Percentiles rank a stretch among this genome's conserved stretches.
Evolutionary conservation across 2,329 filamentous ascomycete genomes (phyloP).

Genomic region (Aureobasidium subglaciale): DNA sequence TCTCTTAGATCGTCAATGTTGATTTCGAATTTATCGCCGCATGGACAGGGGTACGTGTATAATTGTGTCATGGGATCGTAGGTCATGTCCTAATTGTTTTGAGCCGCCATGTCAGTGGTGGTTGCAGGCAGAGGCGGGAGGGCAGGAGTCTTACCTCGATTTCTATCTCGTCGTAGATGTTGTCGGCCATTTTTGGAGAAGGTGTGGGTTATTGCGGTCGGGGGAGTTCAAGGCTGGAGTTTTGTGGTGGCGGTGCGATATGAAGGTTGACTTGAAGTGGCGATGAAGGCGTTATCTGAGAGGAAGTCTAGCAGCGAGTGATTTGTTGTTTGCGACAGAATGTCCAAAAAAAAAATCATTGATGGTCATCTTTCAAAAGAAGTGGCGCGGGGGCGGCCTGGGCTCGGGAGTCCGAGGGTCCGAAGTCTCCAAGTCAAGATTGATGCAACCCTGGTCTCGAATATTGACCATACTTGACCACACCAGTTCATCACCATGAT

Average conservation of each 20-base stretch:
- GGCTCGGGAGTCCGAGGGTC: too few relatives aligned
- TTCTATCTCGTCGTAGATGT: slow-evolving; percentile 93
- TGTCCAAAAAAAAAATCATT: too few relatives aligned
- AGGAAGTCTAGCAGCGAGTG: background rate
- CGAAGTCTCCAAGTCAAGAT: too few relatives aligned
- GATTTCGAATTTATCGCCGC: slow-evolving; percentile 94
- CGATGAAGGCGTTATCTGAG: background rate
- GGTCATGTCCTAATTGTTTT: slow-evolving; percentile 69
- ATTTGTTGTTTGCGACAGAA: too few relatives aligned
- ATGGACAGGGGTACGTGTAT: slow-evolving; percentile 95
- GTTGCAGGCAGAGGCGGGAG: background rate
- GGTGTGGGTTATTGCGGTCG: background rate
- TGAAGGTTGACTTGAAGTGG: background rate
- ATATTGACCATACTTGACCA: too few relatives aligned
- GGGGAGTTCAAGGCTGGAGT: too few relatives aligned
- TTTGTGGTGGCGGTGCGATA: background rate
- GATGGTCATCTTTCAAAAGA: too few relatives aligned
- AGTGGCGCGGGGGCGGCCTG: too few relatives aligned
- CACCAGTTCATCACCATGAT: too few relatives aligned
- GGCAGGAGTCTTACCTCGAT: slow-evolving; percentile 54
- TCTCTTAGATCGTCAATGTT: slow-evolving; percentile 76
- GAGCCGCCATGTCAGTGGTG: background rate
- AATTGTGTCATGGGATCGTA: slow-evolving; percentile 75
- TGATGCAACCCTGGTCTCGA: too few relatives aligned
- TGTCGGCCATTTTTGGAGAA: slow-evolving; percentile 20